Percentiles rank a stretch among this genome's conserved stretches.
Evolutionary conservation across 257 asterid genomes (phyloP).

Genomic region (Solanum arcanum): DNA sequence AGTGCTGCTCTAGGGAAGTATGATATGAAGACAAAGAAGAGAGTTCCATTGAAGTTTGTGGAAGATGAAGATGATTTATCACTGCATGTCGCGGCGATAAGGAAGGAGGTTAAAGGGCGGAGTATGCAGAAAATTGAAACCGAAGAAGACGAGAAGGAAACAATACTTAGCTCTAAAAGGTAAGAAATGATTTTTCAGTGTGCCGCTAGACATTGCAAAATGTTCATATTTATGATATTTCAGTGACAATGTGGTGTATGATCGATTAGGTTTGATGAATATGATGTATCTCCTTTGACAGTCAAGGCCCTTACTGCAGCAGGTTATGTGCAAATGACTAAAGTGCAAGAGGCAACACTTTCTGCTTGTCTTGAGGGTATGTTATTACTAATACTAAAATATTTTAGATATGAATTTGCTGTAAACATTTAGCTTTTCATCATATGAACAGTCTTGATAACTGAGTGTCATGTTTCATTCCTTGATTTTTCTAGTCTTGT

Average conservation of each 20-base stretch:
- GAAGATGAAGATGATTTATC: conserved; percentile 66
- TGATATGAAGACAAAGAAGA: conserved; percentile 49
- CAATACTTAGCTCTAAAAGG: conserved; percentile 67
- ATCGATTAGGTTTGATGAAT: conserved; percentile 78
- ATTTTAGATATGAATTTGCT: not conserved
- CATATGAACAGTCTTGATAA: not conserved
- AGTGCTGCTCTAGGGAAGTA: conserved; percentile 75
- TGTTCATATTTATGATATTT: not conserved
- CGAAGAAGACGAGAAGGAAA: conserved; percentile 31
- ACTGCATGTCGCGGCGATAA: conserved; percentile 43
- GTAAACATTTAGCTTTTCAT: not conserved
- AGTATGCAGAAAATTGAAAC: conserved; percentile 22
- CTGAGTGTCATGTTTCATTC: not conserved
- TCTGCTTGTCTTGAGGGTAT: conserved; percentile 67
- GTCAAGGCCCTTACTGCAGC: conserved; percentile 72
- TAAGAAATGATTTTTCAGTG: conserved; percentile 8
- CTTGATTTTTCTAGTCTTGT: not conserved
- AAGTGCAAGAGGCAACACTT: conserved; percentile 85
- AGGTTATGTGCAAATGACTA: conserved; percentile 83
- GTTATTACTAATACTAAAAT: not conserved
- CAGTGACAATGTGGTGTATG: conserved; percentile 6
- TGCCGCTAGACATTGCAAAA: not conserved
- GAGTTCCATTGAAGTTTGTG: conserved; percentile 49
- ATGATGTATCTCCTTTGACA: conserved; percentile 57
- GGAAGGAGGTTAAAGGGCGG: conserved; percentile 48